Conservation (phyloP, 2,329 filamentous ascomycete species). For the Exophiala oligosperma region DNA sequence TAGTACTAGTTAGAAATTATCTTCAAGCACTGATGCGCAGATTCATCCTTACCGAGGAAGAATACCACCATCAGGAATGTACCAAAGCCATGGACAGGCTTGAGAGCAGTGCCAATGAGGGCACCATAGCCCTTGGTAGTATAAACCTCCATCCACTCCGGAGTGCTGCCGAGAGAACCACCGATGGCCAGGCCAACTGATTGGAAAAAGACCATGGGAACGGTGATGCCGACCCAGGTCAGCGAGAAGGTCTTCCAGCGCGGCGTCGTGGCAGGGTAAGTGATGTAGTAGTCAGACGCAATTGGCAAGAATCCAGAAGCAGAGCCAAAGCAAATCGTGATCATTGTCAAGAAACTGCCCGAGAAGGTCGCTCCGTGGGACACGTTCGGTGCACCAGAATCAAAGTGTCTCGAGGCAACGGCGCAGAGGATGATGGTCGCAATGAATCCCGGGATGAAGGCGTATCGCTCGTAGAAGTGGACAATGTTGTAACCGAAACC, state of each 20-base stretch:
- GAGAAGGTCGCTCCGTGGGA: constrained; percentile 11
- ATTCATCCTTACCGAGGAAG: constrained; percentile 4
- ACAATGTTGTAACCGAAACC: constrained; percentile 31
- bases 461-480: constrained; percentile 31
- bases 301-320: constrained; percentile 31
- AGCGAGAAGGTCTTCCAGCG: constrained; percentile 30
- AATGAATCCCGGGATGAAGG: constrained; percentile 32
- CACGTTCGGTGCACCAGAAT: constrained; percentile 6
- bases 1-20: constrained; percentile 20
- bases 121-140: constrained; percentile 27
- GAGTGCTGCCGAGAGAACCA: constrained; percentile 20
- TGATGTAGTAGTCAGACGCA: constrained; percentile 31
- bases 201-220: constrained; percentile 31
- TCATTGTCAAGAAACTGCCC: constrained; percentile 38
- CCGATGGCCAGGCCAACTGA: constrained; percentile 25
- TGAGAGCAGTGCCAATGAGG: constrained; percentile 19
- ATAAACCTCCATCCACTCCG: constrained; percentile 26
- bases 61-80: constrained; percentile 12
- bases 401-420: constrained; percentile 4
- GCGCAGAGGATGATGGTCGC: constrained; percentile 10
- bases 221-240: constrained; percentile 30
- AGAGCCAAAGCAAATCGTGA: constrained; percentile 39
- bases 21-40: background rate
- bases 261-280: constrained; percentile 29
- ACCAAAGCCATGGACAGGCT: constrained; percentile 8